Conservation (phyloP, 2,329 filamentous ascomycete species). For the Periconia macrospinosa region DNA sequence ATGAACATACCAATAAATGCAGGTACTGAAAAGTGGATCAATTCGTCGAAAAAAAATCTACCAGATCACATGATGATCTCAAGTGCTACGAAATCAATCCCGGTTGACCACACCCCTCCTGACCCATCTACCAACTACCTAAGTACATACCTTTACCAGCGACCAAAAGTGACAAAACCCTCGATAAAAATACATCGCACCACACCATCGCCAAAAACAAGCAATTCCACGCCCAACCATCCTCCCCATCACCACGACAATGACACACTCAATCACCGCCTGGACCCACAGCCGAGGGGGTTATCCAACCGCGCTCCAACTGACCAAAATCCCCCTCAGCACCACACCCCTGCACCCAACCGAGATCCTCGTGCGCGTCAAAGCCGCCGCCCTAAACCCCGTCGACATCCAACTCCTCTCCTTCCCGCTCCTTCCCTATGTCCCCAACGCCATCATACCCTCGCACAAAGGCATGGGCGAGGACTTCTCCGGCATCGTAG, state of each 20-base stretch:
- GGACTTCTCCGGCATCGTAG: neutral
- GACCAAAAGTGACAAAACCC: too few species aligned
- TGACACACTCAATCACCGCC: neutral
- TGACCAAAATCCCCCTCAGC: neutral
- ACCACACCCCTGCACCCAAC: neutral
- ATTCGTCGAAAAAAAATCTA: too few species aligned
- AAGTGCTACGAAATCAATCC: too few species aligned
- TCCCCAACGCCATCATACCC: neutral
- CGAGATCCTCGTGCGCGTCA: neutral
- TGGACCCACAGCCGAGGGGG: neutral
- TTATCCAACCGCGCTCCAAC: neutral
- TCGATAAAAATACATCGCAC: too few species aligned
- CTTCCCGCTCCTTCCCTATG: neutral
- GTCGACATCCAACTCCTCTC: neutral
- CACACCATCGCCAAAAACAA: too few species aligned
- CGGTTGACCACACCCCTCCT: too few species aligned
- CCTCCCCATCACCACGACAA: neutral
- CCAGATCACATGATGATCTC: neutral
- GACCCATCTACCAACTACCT: too few species aligned
- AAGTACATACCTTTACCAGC: too few species aligned
- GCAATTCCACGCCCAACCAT: neutral
- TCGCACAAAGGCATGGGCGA: neutral
- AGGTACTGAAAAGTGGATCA: too few species aligned
- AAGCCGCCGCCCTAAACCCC: neutral
- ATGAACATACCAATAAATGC: too few species aligned